Evolutionary conservation across 2,329 filamentous ascomycete species (phyloP).

Genomic region (Trichoderma cornu-damae): DNA sequence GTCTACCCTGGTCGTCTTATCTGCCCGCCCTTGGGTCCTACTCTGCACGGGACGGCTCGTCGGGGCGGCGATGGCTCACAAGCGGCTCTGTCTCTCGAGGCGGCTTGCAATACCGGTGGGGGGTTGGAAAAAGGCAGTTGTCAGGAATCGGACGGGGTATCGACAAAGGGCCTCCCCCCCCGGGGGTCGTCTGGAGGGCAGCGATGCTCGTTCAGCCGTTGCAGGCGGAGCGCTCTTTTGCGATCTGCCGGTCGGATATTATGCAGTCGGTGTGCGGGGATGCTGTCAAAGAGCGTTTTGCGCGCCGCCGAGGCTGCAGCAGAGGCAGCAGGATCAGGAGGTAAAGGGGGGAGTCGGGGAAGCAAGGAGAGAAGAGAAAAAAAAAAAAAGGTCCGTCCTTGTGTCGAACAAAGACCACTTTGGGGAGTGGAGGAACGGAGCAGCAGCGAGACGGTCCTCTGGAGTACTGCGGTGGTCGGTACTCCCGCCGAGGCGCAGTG

Average conservation of each 20-base stretch:
- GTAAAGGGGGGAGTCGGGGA: constrained; percentile 1
- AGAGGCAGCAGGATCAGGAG: constrained; percentile 15
- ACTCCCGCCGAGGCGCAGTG: not conserved
- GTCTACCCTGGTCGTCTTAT: not conserved
- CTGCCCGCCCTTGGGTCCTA: not conserved
- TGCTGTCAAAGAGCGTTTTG: constrained; percentile 9
- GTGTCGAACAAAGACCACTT: too few species aligned
- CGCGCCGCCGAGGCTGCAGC: constrained; percentile 14
- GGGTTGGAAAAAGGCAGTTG: not conserved
- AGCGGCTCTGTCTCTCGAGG: constrained; percentile 1
- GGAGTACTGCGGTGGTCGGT: not conserved
- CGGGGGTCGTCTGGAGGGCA: constrained; percentile 1
- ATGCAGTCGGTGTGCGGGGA: constrained; percentile 16
- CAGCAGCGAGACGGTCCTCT: not conserved
- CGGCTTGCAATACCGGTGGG: not conserved
- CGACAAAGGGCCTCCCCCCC: not conserved
- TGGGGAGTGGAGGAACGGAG: constrained; percentile 1
- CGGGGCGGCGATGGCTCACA: not conserved
- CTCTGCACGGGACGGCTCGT: not conserved
- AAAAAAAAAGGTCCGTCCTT: too few species aligned
- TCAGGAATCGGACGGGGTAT: constrained; percentile 9
- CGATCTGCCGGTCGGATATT: constrained; percentile 13
- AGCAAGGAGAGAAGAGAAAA: not conserved
- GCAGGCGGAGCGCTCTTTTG: not conserved
- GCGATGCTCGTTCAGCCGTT: not conserved